Percentiles rank a stretch among this genome's conserved stretches.
Conservation (phyloP, 306 rosid species). For the Medicago truncatula region MtrunA17r5.0-ANR NC_053049.1:45529001-45529500, state of each 20-base stretch:
- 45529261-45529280: conserved; percentile 51
- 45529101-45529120: conserved; percentile 19
- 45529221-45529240: conserved; percentile 93
- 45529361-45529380: not conserved
- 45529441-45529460: conserved; percentile 31
- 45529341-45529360: conserved; percentile 19
- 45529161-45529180: conserved; percentile 65
- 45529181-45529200: conserved; percentile 85
- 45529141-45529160: not conserved
- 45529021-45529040: conserved; percentile 30
- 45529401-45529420: not conserved
- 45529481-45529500: conserved; percentile 1
- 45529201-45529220: conserved; percentile 98
- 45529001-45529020: conserved; percentile 28
- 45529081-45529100: conserved; percentile 1
- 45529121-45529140: conserved; percentile 32
- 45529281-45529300: not conserved
- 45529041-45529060: conserved; percentile 26
- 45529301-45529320: not conserved
- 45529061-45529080: conserved; percentile 23
- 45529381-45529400: not conserved
- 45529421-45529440: conserved; percentile 2
- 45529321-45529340: not conserved
- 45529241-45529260: conserved; percentile 97
- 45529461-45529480: conserved; percentile 26